Base-by-base conservation (phyloP, 768 basidiomycete genomes). In the Trametes sanguinea region DNA sequence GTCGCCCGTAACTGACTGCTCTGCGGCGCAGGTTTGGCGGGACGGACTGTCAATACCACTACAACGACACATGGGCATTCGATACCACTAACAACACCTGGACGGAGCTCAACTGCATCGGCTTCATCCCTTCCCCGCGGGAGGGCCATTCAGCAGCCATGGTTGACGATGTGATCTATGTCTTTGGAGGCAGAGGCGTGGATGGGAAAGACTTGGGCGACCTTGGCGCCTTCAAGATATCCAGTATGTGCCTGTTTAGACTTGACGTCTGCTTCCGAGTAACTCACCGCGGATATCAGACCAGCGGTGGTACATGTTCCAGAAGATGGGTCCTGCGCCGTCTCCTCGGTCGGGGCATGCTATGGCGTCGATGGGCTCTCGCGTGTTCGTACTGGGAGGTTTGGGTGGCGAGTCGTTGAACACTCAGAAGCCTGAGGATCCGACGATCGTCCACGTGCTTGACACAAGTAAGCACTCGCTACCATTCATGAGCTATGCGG, bases 231-330 rank as follows among this genome's bases (percentile, higher is more conserved):
- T 98, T 99, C 81, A 98, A 96, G 77, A 87, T 99, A 61, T 88
- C 94, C 9, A 98, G 96, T 98, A 67, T 71, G 95, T 84, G 17
- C 46, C 29, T 54, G 50, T 53, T 1, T 16, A 22, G 43, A 44
- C 17, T 10, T 11, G 16, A 44, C 30, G 44, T 33, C 27, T 50
- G 33, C 63, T 65, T 44, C 62, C 13, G 2, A 2, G 14, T 46
- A 3, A 1, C 13, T 46, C 35, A 37, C 11, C 35, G 35, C 35
- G 35, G 11, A 37, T 37, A 37, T 33, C 72, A 98, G 96, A 95
- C 75, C 92, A 94, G 71, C 83, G 97, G 68, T 99, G 97, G 97
- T 99, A 95, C 77, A 98, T 95, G 94, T 99, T 99, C 80, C 95
- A 98, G 75, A 97, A 98, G 72, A 99, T 99, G 97, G 97, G 97